Conservation (phyloP, 805 yeast species). For the Lipomyces japonicus region DNA sequence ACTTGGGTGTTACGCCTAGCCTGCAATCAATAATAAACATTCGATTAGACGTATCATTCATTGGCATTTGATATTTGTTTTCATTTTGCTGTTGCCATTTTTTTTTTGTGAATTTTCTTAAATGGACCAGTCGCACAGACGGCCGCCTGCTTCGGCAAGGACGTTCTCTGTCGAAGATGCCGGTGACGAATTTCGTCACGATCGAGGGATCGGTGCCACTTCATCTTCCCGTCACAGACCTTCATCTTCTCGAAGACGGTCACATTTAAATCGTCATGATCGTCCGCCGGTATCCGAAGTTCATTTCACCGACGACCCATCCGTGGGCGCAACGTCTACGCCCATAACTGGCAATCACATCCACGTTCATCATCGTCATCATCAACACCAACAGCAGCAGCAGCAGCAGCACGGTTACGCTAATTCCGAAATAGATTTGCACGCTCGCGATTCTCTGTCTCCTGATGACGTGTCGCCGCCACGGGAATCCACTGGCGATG, state of each 20-base stretch:
- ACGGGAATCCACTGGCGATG: conserved; percentile 13
- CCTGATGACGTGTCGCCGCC: background rate
- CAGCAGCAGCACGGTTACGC: background rate
- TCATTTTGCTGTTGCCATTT: background rate
- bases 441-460: conserved; percentile 1
- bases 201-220: conserved; percentile 10
- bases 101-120: no score
- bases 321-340: conserved; percentile 21
- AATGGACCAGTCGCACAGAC: conserved; percentile 13
- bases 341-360: conserved; percentile 19
- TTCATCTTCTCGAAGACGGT: conserved; percentile 11
- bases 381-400: conserved; percentile 4
- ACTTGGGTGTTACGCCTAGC: background rate
- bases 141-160: conserved; percentile 5
- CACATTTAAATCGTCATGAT: background rate
- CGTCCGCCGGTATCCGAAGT: conserved; percentile 25
- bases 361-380: conserved; percentile 24
- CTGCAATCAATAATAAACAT: no score
- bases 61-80: no score
- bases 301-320: conserved; percentile 26
- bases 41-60: no score
- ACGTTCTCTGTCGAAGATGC: conserved; percentile 26
- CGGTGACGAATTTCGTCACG: conserved; percentile 16
- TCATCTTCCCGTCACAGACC: conserved; percentile 8
- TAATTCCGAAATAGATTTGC: conserved; percentile 4